Base-by-base conservation (phyloP, 768 basidiomycete genomes). In the Coprinopsis sp. region DNA sequence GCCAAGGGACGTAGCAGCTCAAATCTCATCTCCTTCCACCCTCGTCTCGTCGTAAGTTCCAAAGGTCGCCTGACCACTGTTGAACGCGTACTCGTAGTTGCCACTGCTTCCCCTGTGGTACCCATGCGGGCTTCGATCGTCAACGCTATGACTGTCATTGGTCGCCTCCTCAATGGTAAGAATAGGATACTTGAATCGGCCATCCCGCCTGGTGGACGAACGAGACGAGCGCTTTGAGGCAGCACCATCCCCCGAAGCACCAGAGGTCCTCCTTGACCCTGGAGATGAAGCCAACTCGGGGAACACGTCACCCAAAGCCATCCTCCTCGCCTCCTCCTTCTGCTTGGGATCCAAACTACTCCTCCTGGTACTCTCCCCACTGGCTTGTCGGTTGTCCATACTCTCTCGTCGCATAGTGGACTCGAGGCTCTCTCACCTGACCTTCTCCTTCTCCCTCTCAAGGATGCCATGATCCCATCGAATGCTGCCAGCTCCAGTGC, bases 221-320 rank as follows among this genome's bases (percentile, higher is more conserved):
- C n/a, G n/a, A n/a, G n/a, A n/a, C n/a, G n/a, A n/a, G n/a, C n/a
- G n/a, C n/a, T n/a, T n/a, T n/a, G n/a, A n/a, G n/a, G n/a, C n/a
- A n/a, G n/a, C n/a, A n/a, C n/a, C n/a, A n/a, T n/a, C n/a, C n/a
- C n/a, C n/a, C n/a, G 39, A 36, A 6, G 49, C 54, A 21, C 63
- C 57, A n/a, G n/a, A n/a, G n/a, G n/a, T n/a, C n/a, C n/a, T n/a
- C n/a, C n/a, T n/a, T n/a, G n/a, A n/a, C n/a, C n/a, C n/a, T n/a
- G n/a, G n/a, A n/a, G n/a, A n/a, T n/a, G n/a, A n/a, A n/a, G n/a
- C n/a, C n/a, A n/a, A n/a, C 18, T 74, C 73, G 0, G 81, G 77
- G 65, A 88, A 88, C 33, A 90, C 69, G 24, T 80, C 76, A 8
- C 67, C 64, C 24, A 88, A 56, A 0, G 79, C 68, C 6, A 74